phyloP scores from a whole-genome alignment of 106 monocot genomes.

The Allium sativum region DNA sequence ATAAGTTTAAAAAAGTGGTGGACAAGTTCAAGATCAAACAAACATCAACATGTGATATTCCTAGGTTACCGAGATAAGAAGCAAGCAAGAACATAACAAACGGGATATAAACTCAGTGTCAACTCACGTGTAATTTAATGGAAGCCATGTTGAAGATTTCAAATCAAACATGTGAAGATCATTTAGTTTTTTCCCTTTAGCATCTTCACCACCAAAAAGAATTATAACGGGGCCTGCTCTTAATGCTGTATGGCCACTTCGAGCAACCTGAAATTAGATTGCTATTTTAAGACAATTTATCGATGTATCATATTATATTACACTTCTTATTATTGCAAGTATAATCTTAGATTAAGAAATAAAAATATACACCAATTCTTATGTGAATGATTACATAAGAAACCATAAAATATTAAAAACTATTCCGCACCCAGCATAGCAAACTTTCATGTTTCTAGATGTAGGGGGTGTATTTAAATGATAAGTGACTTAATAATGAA shows the following conservation, averaged over 20 bases:
- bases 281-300: not conserved
- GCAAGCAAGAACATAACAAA: too few species aligned
- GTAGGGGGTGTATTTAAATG: too few species aligned
- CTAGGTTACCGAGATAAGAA: not conserved
- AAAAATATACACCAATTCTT: too few species aligned
- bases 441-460: too few species aligned
- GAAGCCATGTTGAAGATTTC: conserved; percentile 92
- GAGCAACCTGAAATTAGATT: conserved; percentile 48
- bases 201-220: conserved; percentile 88
- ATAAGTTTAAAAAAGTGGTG: not conserved
- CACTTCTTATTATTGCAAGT: too few species aligned
- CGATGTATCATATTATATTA: too few species aligned
- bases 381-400: too few species aligned
- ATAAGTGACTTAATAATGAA: not conserved
- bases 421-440: too few species aligned
- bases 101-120: not conserved
- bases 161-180: conserved; percentile 99
- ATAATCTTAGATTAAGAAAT: too few species aligned
- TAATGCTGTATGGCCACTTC: conserved; percentile 78
- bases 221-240: conserved; percentile 84
- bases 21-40: not conserved
- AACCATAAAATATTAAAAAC: too few species aligned
- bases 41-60: not conserved
- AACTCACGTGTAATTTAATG: conserved; percentile 87
- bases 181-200: conserved; percentile 64